A percentile compares a stretch with the other conserved stretches of the same genome.
phyloP scores from a whole-genome alignment of 2,329 filamentous ascomycete species.

The Drechslerella dactyloides region DNA sequence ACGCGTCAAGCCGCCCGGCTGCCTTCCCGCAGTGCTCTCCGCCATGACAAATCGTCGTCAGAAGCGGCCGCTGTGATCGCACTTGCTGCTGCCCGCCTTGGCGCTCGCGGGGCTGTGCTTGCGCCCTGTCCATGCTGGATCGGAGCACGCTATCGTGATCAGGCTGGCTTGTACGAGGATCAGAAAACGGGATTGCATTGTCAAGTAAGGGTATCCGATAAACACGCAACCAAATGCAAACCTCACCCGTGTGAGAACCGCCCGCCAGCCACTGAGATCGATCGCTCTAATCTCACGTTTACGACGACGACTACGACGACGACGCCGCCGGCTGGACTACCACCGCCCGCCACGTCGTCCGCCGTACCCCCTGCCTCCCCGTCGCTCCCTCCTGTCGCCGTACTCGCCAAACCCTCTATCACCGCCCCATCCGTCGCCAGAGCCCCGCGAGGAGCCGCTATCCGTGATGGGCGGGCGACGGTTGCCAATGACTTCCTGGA shows the following conservation, averaged over 20 bases:
- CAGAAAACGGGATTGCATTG: no score
- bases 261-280: no score
- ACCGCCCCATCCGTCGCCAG: conserved; percentile 24
- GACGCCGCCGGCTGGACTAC: conserved; percentile 10
- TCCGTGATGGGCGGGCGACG: conserved; percentile 68
- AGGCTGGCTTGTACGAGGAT: no score
- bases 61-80: conserved; percentile 22
- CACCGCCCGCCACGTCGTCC: conserved; percentile 55
- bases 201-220: conserved; percentile 14
- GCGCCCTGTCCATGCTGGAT: no score
- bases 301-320: neutral
- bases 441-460: conserved; percentile 56
- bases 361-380: conserved; percentile 51
- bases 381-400: conserved; percentile 58
- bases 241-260: no score
- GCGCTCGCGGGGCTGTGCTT: conserved; percentile 49
- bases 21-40: conserved; percentile 6
- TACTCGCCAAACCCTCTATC: conserved; percentile 52
- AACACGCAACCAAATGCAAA: conserved; percentile 13
- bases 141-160: no score
- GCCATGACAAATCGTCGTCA: conserved; percentile 50
- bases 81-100: conserved; percentile 21
- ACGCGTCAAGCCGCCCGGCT: conserved; percentile 6
- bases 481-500: conserved; percentile 84
- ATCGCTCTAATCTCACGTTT: no score